These are phyloP conservation scores for Euphorbia lathyris DNA, from an alignment of 345 rosid species.

Conservation along the genomic window DNA sequence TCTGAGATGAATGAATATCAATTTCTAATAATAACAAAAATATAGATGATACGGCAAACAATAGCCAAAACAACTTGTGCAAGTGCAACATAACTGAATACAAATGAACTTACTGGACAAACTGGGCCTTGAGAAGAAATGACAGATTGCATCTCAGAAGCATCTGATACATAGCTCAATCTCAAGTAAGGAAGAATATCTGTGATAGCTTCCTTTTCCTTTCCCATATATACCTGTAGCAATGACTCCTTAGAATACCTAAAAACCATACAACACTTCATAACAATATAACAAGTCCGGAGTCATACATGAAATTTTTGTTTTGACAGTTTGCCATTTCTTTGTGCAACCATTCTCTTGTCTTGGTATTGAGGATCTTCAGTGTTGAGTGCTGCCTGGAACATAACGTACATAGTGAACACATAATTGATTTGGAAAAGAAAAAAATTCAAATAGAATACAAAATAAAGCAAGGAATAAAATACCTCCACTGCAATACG, in stretches of 20 bases:
- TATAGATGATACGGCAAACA: not conserved
- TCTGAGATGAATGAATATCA: not conserved
- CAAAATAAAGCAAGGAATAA: not conserved
- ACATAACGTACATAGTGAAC: slow-evolving; percentile 21
- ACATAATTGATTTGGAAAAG: slow-evolving; percentile 13
- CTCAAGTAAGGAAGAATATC: slow-evolving; percentile 93
- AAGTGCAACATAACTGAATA: not conserved
- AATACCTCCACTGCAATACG: slow-evolving; percentile 71
- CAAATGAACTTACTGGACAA: slow-evolving; percentile 62
- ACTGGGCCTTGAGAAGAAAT: slow-evolving; percentile 96
- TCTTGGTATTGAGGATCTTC: slow-evolving; percentile 98
- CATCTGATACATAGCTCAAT: slow-evolving; percentile 85
- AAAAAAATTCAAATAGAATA: slow-evolving; percentile 7
- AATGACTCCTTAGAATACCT: slow-evolving; percentile 12
- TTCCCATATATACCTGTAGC: slow-evolving; percentile 67
- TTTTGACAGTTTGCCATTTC: slow-evolving; percentile 74
- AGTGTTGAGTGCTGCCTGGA: slow-evolving; percentile 83
- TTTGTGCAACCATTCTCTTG: slow-evolving; percentile 94
- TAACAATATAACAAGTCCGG: not conserved
- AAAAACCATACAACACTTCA: slow-evolving; percentile 21
- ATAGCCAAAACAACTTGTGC: not conserved
- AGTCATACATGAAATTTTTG: slow-evolving; percentile 69
- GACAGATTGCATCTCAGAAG: slow-evolving; percentile 87
- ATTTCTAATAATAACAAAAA: not conserved
- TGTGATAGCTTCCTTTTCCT: slow-evolving; percentile 77